Evolutionary conservation across 2,329 filamentous ascomycete species (phyloP).

Genomic region (Sporothrix variecibatus): DNA sequence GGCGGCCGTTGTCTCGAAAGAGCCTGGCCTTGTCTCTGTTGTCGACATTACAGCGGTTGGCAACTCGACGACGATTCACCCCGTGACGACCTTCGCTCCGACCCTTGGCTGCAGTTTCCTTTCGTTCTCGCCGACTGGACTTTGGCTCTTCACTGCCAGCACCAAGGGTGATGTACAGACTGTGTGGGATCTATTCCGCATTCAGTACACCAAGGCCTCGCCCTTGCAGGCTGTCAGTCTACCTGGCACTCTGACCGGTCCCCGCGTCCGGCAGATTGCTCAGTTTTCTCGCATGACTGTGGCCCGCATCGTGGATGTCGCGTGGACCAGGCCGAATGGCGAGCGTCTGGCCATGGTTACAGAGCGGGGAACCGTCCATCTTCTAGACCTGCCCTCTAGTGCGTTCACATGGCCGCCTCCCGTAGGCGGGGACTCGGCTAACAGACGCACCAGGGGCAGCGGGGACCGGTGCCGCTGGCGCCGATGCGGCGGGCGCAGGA

Average conservation of each 20-base stretch:
- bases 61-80: slow-evolving; percentile 56
- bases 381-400: slow-evolving; percentile 80
- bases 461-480: slow-evolving; percentile 36
- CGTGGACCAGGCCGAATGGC: slow-evolving; percentile 79
- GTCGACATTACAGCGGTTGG: slow-evolving; percentile 67
- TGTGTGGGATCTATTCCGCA: slow-evolving; percentile 75
- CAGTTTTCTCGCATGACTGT: slow-evolving; percentile 90
- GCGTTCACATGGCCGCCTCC: slow-evolving; percentile 85
- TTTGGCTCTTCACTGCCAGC: slow-evolving; percentile 76
- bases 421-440: slow-evolving; percentile 49
- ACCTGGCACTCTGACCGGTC: slow-evolving; percentile 50
- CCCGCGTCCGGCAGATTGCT: slow-evolving; percentile 77
- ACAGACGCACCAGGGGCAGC: slow-evolving; percentile 45
- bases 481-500: slow-evolving; percentile 48
- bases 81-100: slow-evolving; percentile 69
- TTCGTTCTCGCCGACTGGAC: slow-evolving; percentile 73
- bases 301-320: slow-evolving; percentile 85
- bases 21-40: slow-evolving; percentile 74
- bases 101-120: slow-evolving; percentile 78
- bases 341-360: slow-evolving; percentile 88
- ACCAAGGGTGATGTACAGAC: slow-evolving; percentile 81
- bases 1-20: slow-evolving; percentile 52
- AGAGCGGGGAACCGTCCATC: slow-evolving; percentile 90
- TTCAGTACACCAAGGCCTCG: slow-evolving; percentile 64
- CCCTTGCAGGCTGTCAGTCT: slow-evolving; percentile 54